Percentiles rank a stretch among this genome's conserved stretches.
phyloP scores from a whole-genome alignment of 2,329 filamentous ascomycete species.

The Cordyceps cateniannulata region DNA sequence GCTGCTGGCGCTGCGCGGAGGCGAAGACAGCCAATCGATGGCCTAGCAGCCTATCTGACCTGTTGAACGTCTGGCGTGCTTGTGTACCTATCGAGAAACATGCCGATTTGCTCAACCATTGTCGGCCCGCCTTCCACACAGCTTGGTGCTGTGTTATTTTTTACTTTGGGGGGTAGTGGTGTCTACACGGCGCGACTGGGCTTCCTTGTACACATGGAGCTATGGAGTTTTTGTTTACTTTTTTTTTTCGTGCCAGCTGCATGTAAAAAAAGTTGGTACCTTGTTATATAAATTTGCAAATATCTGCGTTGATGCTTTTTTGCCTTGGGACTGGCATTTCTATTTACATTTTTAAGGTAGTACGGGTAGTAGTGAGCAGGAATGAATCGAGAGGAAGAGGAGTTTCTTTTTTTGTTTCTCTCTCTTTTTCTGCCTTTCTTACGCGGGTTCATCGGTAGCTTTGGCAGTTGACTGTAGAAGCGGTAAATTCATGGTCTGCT shows the following conservation, averaged over 20 bases:
- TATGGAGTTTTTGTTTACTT: background rate
- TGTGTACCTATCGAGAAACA: background rate
- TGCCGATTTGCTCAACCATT: constrained; percentile 14
- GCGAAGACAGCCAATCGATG: constrained; percentile 65
- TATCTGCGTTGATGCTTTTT: background rate
- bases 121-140: background rate
- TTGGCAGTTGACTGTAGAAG: too few species aligned
- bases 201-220: constrained; percentile 6
- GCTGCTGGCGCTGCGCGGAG: constrained; percentile 78
- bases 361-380: background rate
- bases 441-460: too few species aligned
- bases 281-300: constrained; percentile 7
- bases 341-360: background rate
- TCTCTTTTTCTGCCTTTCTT: background rate
- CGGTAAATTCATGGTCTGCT: too few species aligned
- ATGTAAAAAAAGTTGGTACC: background rate
- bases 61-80: background rate
- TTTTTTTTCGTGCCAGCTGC: background rate
- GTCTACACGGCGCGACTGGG: background rate
- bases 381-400: background rate
- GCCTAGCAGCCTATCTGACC: constrained; percentile 16
- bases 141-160: background rate
- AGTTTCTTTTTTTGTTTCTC: background rate
- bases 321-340: background rate
- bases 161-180: background rate